These are phyloP conservation scores for Boletus sp. DNA, from an alignment of 768 basidiomycete genomes.

Conservation along the genomic window DNA sequence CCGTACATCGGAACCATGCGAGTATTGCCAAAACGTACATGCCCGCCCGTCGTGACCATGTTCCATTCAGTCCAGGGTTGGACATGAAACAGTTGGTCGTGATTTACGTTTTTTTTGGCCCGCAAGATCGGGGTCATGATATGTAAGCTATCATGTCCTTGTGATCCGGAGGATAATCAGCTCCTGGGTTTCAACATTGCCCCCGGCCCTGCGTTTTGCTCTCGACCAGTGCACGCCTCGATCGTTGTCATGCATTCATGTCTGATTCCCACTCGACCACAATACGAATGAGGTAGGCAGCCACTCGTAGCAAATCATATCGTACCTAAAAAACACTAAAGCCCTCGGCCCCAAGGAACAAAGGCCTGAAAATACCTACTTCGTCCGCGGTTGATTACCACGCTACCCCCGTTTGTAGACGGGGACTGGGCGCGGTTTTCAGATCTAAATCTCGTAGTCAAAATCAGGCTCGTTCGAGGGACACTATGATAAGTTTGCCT, in stretches of 20 bases:
- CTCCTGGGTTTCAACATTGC: not conserved
- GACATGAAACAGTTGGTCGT: conserved; percentile 11
- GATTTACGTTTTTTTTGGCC: conserved; percentile 25
- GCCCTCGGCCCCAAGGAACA: conserved; percentile 31
- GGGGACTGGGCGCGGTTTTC: conserved; percentile 6
- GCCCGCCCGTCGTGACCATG: not conserved
- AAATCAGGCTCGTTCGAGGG: conserved; percentile 28
- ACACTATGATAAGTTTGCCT: conserved; percentile 1
- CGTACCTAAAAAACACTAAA: conserved; percentile 6
- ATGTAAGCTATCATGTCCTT: conserved; percentile 1
- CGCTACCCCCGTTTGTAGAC: conserved; percentile 22
- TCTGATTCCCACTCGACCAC: conserved; percentile 9
- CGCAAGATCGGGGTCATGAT: not conserved
- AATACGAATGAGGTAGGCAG: not conserved
- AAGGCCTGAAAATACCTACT: conserved; percentile 1
- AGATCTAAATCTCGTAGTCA: conserved; percentile 21
- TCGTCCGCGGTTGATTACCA: conserved; percentile 23
- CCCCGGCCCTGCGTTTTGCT: not conserved
- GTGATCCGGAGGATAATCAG: not conserved
- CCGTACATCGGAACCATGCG: conserved; percentile 2
- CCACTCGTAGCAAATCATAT: conserved; percentile 12
- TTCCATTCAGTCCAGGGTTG: not conserved
- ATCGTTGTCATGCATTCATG: not conserved
- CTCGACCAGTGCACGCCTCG: not conserved
- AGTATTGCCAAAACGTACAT: not conserved